Evolutionary conservation across 768 basidiomycete genomes (phyloP), one percentile per base, ranked within the genome.

Genomic region (Rhodosporidiobolus sp.): DNA sequence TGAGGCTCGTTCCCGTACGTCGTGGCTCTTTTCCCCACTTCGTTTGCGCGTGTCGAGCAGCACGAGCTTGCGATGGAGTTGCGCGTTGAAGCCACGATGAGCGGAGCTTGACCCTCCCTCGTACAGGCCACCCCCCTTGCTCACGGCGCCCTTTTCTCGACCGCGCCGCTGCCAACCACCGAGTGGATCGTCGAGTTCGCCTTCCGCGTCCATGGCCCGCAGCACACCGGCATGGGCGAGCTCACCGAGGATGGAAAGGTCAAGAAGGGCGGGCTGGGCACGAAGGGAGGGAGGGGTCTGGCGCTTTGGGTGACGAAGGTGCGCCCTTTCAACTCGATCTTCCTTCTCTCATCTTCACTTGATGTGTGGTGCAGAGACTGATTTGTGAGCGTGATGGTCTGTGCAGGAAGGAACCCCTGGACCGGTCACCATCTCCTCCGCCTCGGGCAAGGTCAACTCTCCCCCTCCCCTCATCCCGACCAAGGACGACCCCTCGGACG

Each of bases 141-240:
- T 4, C 73, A 77, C 50, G 78, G 78, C 46, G 74, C 75, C 20
- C 38, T 78, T 57, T 79, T 78, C 70, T 57, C 72, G 0, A 38
- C 55, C 11, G 19, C 68, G 0, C 65, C 66, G 10, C 52, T 79
- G 38, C 49, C 66, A 8, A 38, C 69, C 30, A 65, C 70, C 11
- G 78, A 78, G 54, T 79, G 77, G 77, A 67, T 79, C 55, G 77
- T 67, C 46, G 78, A 79, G 43, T 28, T 79, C 52, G 78, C 78
- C 12, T 76, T 79, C 56, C 71, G 78, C 8, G 64, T 77, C 0
- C 78, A 79, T n/a, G 77, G 77, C 0, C 69, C 74, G 3, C 49
- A 64, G 1, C 65, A 54, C 22, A 43, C 71, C 3, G 72, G 69
- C 17, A 20, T 73, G 26, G 24, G 59, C 5, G 68, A 75, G n/a